phyloP scores from a whole-genome alignment of 2,329 filamentous ascomycete genomes.

The Colletotrichum cuscutae region DNA sequence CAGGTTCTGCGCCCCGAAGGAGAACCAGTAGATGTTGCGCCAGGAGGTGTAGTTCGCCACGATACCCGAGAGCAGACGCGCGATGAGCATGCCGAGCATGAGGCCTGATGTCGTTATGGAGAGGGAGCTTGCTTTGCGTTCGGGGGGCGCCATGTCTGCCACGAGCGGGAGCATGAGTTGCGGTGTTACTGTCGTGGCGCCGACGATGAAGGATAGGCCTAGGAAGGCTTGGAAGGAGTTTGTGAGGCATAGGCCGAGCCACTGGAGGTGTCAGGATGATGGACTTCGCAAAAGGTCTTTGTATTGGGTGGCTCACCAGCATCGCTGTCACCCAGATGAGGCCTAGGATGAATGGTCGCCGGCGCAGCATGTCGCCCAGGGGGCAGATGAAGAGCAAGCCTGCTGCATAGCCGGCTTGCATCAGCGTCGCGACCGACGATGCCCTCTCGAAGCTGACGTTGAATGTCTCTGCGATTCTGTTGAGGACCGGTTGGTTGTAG shows the following conservation, averaged over 20 bases:
- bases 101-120: slow-evolving; percentile 81
- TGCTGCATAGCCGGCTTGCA: slow-evolving; percentile 82
- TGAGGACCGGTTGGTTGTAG: slow-evolving; percentile 83
- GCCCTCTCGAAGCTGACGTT: slow-evolving; percentile 75
- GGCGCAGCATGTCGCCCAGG: slow-evolving; percentile 74
- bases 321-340: slow-evolving; percentile 76
- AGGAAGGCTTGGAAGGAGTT: slow-evolving; percentile 72
- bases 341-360: slow-evolving; percentile 75
- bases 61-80: slow-evolving; percentile 79
- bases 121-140: slow-evolving; percentile 74
- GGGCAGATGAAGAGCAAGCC: slow-evolving; percentile 82
- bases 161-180: slow-evolving; percentile 84
- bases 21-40: slow-evolving; percentile 83
- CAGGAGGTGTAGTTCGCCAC: slow-evolving; percentile 79
- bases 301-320: slow-evolving; percentile 58
- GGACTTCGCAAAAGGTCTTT: accelerated
- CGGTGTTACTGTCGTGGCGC: slow-evolving; percentile 84
- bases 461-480: slow-evolving; percentile 78
- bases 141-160: slow-evolving; percentile 78
- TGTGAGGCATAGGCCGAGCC: slow-evolving; percentile 79
- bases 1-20: slow-evolving; percentile 75
- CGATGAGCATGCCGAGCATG: slow-evolving; percentile 79
- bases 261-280: slow-evolving; percentile 47
- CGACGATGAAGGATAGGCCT: slow-evolving; percentile 76
- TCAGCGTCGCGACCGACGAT: slow-evolving; percentile 75